A percentile compares a stretch with the other conserved stretches of the same genome.
Evolutionary conservation across 768 basidiomycete genomes (phyloP).

Genomic region (Boletales sp.): DNA sequence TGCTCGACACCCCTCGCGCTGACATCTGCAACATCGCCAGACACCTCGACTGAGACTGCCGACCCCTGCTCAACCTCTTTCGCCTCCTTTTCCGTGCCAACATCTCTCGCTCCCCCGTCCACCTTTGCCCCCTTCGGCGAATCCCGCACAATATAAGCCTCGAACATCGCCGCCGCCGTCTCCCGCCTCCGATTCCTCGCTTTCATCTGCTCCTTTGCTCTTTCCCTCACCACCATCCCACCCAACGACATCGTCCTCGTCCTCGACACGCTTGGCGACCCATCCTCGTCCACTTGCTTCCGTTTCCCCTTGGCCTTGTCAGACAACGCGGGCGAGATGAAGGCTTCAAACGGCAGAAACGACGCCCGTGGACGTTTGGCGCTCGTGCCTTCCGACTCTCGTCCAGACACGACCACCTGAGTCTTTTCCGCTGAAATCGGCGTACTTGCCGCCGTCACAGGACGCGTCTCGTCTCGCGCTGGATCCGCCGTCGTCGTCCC

Average conservation of each 20-base stretch:
- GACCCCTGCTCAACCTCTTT: neutral
- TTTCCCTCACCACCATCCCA: neutral
- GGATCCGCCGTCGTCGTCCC: neutral
- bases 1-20: too few relatives aligned
- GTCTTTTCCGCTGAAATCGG: too few relatives aligned
- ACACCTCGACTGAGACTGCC: neutral
- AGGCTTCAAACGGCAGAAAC: constrained; percentile 15
- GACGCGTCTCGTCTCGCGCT: neutral
- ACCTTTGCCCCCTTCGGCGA: neutral
- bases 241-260: neutral
- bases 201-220: neutral
- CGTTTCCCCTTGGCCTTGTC: too few relatives aligned
- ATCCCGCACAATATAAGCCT: constrained; percentile 16
- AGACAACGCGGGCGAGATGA: constrained; percentile 17
- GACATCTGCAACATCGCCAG: too few relatives aligned
- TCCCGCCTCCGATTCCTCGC: constrained; percentile 5
- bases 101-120: neutral
- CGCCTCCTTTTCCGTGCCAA: neutral
- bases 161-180: constrained; percentile 14
- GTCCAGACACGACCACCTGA: too few relatives aligned
- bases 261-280: neutral
- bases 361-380: neutral
- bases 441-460: too few relatives aligned
- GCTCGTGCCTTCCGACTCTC: neutral
- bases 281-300: neutral